Percentiles rank a stretch among this genome's conserved stretches.
Conservation (phyloP, 768 basidiomycete species). For the Cyclocybe aegerita region DNA sequence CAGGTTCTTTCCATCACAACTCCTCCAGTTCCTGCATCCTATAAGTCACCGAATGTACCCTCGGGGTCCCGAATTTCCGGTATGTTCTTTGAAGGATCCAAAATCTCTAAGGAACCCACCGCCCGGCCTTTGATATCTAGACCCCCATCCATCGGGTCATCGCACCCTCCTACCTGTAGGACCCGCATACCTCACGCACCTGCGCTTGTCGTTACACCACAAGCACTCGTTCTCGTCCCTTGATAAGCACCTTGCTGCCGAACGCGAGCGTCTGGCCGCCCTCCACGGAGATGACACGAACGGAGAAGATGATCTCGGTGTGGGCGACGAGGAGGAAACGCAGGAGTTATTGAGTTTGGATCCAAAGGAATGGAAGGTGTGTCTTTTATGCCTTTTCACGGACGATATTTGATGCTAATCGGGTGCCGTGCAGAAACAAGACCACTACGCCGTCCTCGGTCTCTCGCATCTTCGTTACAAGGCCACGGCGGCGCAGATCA, state of each 20-base stretch:
- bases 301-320: conserved; percentile 84
- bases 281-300: conserved; percentile 43
- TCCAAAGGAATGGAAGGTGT: conserved; percentile 97
- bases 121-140: conserved; percentile 11
- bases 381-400: not conserved
- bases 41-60: conserved; percentile 22
- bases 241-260: conserved; percentile 58
- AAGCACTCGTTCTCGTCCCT: conserved; percentile 81
- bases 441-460: conserved; percentile 96
- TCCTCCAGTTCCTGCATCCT: conserved; percentile 22
- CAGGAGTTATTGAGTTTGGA: conserved; percentile 71
- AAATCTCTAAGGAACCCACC: not conserved
- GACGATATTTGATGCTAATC: not conserved
- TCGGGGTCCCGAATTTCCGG: conserved; percentile 27
- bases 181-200: conserved; percentile 81
- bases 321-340: conserved; percentile 88
- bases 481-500: conserved; percentile 91
- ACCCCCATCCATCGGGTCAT: conserved; percentile 38
- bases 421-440: conserved; percentile 76
- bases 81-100: conserved; percentile 8
- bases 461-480: conserved; percentile 86
- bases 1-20: conserved; percentile 24
- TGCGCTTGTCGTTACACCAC: conserved; percentile 72
- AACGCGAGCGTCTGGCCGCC: conserved; percentile 44
- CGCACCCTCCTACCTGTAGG: conserved; percentile 78